Base-by-base conservation (phyloP, 768 basidiomycete genomes). In the Xerocomus brunneocitrinus region DNA sequence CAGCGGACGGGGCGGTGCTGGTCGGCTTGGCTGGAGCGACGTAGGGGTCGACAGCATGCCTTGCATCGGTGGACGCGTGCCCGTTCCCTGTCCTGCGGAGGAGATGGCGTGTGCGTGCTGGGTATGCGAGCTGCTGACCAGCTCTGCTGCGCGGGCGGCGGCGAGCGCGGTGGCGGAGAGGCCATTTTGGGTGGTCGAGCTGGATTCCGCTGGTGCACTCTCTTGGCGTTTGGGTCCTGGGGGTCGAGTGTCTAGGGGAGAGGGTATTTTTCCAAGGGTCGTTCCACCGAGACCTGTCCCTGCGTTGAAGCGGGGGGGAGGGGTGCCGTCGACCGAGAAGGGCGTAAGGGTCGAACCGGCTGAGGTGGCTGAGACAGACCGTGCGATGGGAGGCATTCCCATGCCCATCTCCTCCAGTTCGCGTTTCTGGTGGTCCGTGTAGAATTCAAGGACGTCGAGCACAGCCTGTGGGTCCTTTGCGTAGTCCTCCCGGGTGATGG, bases 401-500 rank as follows among this genome's bases (percentile, higher is more conserved):
- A 72, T 73, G 3, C 74, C 67, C 65, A 79, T 73, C 40, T 84
- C 83, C 62, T 94, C 91, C 63, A 86, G 71, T 68, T 95, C 92
- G n/a, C 92, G 89, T 67, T 94, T 95, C 75, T 95, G 92, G 62
- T 92, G 91, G 69, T 95, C 93, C 12, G 95, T 98, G 71, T 98
- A 99, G 74, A 98, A 99, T 66, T 98, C 95, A 56, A 99, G 84
- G 1, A 97, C 95, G 56, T 98, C 95, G 16, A 98, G 79, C 13
- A 99, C 95, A 1, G 95, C 95, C 64, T 98, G 95, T 0, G 95
- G 95, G 65, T 99, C 89, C 67, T 89, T 90, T 5, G 91, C 93
- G 53, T 98, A 97, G 70, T 99, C 95, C 72, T 99, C 95, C 51
- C 91, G 88, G 2, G 95, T 99, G 71, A 99, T 97, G 32, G 94